Conservation (phyloP, 169 alveolate genomes). For the Hepatocystis sp. region DNA sequence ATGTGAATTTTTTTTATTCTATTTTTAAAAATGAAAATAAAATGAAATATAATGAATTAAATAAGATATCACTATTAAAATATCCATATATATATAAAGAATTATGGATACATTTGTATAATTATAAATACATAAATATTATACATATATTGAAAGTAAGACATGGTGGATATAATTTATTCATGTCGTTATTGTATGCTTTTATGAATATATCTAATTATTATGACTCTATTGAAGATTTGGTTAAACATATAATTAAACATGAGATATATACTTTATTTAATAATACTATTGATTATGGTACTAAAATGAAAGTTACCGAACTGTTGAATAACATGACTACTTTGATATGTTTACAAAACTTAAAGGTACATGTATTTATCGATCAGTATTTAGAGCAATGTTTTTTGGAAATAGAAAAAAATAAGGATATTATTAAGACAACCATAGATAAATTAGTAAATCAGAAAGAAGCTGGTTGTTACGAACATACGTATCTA, state of each 20-base stretch:
- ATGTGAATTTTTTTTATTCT: slow-evolving; percentile 9
- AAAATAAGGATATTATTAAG: background rate
- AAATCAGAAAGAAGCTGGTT: background rate
- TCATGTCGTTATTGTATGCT: slow-evolving; percentile 13
- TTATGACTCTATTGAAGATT: slow-evolving; percentile 46
- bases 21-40: slow-evolving; percentile 6
- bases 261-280: slow-evolving; percentile 62
- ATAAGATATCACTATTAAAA: background rate
- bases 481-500: background rate
- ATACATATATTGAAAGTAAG: slow-evolving; percentile 40
- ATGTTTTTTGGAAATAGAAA: slow-evolving; percentile 22
- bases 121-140: slow-evolving; percentile 67
- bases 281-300: slow-evolving; percentile 45
- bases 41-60: background rate
- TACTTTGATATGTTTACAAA: slow-evolving; percentile 29
- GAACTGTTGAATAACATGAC: slow-evolving; percentile 25
- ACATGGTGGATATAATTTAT: slow-evolving; percentile 5
- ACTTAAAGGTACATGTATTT: slow-evolving; percentile 5
- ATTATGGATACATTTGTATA: slow-evolving; percentile 40
- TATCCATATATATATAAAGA: slow-evolving; percentile 43
- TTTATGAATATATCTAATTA: slow-evolving; percentile 41
- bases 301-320: slow-evolving; percentile 62
- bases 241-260: slow-evolving; percentile 49
- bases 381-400: slow-evolving; percentile 26
- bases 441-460: background rate